A percentile compares a stretch with the other conserved stretches of the same genome.
phyloP scores from a whole-genome alignment of 352 stramenopile genomes.

The Globisporangium parvum region DNA sequence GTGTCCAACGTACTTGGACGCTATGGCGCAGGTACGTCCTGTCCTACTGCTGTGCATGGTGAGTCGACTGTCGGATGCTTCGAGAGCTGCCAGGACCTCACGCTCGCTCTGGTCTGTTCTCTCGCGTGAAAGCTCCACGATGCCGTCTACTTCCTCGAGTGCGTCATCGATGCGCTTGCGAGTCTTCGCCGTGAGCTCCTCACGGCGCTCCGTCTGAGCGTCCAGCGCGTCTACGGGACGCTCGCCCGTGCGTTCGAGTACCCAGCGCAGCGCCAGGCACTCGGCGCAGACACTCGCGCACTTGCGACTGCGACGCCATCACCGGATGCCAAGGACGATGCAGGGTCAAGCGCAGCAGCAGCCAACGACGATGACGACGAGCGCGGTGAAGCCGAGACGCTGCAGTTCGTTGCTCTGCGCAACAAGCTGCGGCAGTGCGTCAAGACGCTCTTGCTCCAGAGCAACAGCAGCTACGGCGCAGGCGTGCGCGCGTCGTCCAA shows the following conservation, averaged over 20 bases:
- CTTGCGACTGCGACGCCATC: neutral
- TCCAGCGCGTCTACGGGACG: conserved; percentile 25
- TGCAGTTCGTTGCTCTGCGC: conserved; percentile 29
- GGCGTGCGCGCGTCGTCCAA: conserved; percentile 9
- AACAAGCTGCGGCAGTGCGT: conserved; percentile 33
- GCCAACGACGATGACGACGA: conserved; percentile 19
- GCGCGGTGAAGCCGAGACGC: conserved; percentile 22
- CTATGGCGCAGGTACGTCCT: conserved; percentile 37
- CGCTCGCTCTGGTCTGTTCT: neutral
- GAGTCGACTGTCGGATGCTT: neutral
- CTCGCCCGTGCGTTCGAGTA: conserved; percentile 30
- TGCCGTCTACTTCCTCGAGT: conserved; percentile 30
- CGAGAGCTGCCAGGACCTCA: neutral
- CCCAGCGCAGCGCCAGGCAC: conserved; percentile 10
- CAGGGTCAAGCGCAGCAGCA: conserved; percentile 4
- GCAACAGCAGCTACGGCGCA: neutral
- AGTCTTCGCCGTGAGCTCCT: conserved; percentile 15
- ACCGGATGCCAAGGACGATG: neutral
- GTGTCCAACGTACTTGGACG: conserved; percentile 26
- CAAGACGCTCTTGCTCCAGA: conserved; percentile 26
- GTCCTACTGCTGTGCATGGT: neutral
- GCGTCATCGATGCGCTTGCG: conserved; percentile 21
- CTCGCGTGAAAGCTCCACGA: conserved; percentile 26
- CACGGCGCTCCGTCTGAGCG: conserved; percentile 19
- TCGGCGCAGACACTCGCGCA: neutral